Base-by-base conservation (phyloP, 1,139 yeast genomes). In the Maudiozyma humilis region DNA sequence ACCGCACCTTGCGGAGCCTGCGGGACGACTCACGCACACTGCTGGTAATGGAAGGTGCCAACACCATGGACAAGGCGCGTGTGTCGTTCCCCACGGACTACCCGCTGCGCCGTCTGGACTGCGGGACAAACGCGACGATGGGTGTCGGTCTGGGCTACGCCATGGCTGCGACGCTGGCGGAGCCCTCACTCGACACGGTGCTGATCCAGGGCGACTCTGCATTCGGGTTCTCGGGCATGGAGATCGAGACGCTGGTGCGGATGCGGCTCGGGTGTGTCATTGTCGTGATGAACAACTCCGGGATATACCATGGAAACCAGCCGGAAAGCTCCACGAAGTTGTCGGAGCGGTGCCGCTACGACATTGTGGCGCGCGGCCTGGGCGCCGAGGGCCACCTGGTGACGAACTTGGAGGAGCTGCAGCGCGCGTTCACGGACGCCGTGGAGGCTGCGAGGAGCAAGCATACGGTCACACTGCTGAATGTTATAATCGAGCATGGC, bases 141-240 rank as follows among this genome's bases (percentile, higher is more conserved):
- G 86, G 86, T 2, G 67, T 79, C 25, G 86, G 85, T 0, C 48
- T 78, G 27, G 84, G 82, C 0, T 79, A 79, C 52, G 80, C 82
- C 1, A 73, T 79, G 48, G 78, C 83, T 1, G 74, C 84, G 6
- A 77, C 76, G 50, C 62, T 65, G 2, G 70, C 75, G 0, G 50
- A 20, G 20, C 79, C 79, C 0, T 56, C 63, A 1, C 64, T 69
- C 39, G 57, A 65, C 10, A 77, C 78, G 0, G 62, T 79, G 2
- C 75, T 80, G n/a, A 73, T 79, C 36, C 81, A 77, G 55, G 86
- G 86, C 4, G 86, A 79, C 57, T 79, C 86, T 1, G 85, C 86
- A 1, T 78, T 79, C 64, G 86, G 86, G 1, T 79, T 79, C 55
- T 75, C 82, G 2, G 82, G 76, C 0, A 70, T 78, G 68, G 86